phyloP scores from a whole-genome alignment of 1,284 basidiomycete genomes.

The Melampsora medusae region DNA sequence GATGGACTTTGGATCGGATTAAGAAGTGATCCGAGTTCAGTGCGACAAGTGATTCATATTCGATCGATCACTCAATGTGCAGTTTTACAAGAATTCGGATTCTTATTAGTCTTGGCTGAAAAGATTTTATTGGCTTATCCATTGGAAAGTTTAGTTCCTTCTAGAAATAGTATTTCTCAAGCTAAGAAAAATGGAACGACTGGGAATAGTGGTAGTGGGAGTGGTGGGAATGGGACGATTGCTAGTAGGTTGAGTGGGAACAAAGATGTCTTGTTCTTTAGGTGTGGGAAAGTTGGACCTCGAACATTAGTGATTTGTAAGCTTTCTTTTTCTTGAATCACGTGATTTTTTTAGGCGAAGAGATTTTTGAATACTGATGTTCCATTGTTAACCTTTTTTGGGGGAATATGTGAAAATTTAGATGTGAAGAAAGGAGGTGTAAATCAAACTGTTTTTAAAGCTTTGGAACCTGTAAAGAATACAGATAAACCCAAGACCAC shows the following conservation, averaged over 20 bases:
- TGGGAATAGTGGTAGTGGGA: not conserved
- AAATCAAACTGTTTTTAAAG: conserved; percentile 83
- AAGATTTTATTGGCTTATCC: conserved; percentile 68
- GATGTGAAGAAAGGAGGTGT: conserved; percentile 89
- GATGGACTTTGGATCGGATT: conserved; percentile 98
- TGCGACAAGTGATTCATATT: conserved; percentile 83
- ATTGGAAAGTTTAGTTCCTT: conserved; percentile 90
- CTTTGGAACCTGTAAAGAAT: conserved; percentile 83
- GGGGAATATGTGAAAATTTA: not conserved
- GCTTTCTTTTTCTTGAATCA: not conserved
- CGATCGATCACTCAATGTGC: conserved; percentile 90
- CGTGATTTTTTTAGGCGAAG: no score
- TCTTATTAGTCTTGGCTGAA: conserved; percentile 93
- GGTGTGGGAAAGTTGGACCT: conserved; percentile 77
- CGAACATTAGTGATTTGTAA: conserved; percentile 73
- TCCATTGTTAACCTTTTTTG: not conserved
- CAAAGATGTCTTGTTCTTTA: conserved; percentile 91
- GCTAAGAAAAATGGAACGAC: not conserved
- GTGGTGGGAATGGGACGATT: not conserved
- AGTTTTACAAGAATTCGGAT: conserved; percentile 89
- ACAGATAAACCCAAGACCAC: conserved; percentile 69
- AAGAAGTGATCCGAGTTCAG: conserved; percentile 76
- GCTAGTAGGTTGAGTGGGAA: conserved; percentile 82
- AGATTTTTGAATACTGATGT: not conserved
- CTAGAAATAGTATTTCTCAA: conserved; percentile 51